These are phyloP conservation scores for Xylaria intraflava DNA, from an alignment of 495 filamentous ascomycete species.

Conservation along the genomic window DNA sequence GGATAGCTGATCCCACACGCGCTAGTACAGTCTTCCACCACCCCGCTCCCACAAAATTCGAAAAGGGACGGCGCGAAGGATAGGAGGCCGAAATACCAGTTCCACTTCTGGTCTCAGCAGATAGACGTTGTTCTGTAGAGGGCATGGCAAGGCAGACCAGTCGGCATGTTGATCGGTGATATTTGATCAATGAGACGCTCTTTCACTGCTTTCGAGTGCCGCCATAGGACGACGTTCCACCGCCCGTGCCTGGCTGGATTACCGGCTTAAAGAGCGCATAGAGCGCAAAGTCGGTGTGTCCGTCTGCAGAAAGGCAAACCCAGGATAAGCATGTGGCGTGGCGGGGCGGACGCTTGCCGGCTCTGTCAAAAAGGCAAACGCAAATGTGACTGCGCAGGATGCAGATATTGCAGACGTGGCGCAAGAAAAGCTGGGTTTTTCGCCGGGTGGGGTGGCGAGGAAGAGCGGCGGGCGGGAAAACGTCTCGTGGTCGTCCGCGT, in stretches of 20 bases:
- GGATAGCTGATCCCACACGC: background rate
- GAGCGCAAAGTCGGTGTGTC: background rate
- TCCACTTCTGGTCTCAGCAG: conserved; percentile 8
- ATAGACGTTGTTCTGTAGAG: background rate
- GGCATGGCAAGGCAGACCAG: conserved; percentile 18
- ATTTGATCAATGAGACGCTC: background rate
- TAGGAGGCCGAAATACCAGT: background rate
- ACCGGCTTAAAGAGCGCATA: conserved; percentile 8
- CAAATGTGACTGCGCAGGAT: background rate
- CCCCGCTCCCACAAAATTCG: background rate
- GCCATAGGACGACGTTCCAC: conserved; percentile 1
- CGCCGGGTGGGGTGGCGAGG: background rate
- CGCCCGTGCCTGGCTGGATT: background rate
- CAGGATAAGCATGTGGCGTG: background rate
- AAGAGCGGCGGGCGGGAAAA: too few species aligned
- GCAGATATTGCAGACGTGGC: background rate
- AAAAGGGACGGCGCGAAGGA: background rate
- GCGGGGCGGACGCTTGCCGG: background rate
- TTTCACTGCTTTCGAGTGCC: conserved; percentile 10
- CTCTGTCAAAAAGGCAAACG: background rate
- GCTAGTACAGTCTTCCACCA: background rate
- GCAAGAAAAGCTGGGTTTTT: background rate
- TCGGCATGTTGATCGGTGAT: conserved; percentile 28
- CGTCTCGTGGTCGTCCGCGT: too few species aligned
- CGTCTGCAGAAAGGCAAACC: background rate